Evolutionary conservation across 495 filamentous ascomycete genomes (phyloP), one percentile per base, ranked within the genome.

Genomic region (Aspergillus biplanus): DNA sequence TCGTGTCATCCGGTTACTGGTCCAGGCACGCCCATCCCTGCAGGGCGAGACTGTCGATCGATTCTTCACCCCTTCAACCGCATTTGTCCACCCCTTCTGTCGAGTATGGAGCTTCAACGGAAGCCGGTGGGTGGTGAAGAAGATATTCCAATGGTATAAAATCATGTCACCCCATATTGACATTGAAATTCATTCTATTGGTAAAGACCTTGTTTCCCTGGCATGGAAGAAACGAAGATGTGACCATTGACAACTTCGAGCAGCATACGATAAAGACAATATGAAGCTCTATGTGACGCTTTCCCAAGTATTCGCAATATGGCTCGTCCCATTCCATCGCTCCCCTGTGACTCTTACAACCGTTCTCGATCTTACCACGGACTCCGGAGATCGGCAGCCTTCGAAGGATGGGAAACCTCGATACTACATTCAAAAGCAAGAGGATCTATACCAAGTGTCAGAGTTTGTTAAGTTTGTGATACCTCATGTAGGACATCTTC

Each of bases 121-220:
- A 33, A 75, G 90, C 12, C 81, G 91, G 47, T 81, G 78, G 69
- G 69, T 89, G 18, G 80, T 96, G 33, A 78, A 79, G 61, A 82
- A 83, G 60, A 89, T 96, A 42, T 94, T 89, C 66, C 89, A 88
- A 63, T 96, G 92, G 90, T 95, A 96, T 74, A 92, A 92, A 70
- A 87, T 94, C 65, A 79, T 96, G 70, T 89, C 85, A 39, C 92
- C 92, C 2, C 76, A 79, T n/a, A 91, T 93, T 52, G 77, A 86
- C 27, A 66, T 93, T n/a, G 70, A 83, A 1, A 77, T 97, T 9
- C 80, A 90, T 61, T 91, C 88, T 13, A 74, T 88, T 27, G 87
- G 90, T 92, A 74, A 12, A 31, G 9, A 33, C 31, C 42, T 7
- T 16, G 5, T 46, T 13, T 33, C 18, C 12, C 16, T 12, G 34